Conservation (phyloP, 768 basidiomycete genomes). For the Serendipita indica region DNA sequence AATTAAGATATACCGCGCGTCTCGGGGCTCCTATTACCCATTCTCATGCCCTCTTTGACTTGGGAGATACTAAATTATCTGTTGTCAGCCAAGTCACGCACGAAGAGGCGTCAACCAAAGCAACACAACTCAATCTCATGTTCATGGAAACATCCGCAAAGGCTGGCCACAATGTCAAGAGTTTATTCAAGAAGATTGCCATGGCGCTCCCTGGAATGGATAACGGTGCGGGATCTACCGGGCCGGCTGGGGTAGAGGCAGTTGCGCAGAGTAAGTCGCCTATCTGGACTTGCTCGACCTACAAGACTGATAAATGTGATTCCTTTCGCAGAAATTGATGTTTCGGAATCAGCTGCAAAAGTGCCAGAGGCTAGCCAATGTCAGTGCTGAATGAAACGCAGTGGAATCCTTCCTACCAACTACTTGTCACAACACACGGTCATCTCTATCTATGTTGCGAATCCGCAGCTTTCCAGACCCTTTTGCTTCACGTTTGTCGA, state of each 20-base stretch:
- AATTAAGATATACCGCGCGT: too few relatives aligned
- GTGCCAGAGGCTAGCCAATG: slow-evolving; percentile 2
- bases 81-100: slow-evolving; percentile 98
- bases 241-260: neutral
- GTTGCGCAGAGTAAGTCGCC: slow-evolving; percentile 21
- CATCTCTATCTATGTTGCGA: too few relatives aligned
- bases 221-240: slow-evolving; percentile 35
- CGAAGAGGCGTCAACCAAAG: slow-evolving; percentile 87
- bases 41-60: neutral
- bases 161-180: slow-evolving; percentile 98
- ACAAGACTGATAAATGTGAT: neutral
- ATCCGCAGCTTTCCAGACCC: too few relatives aligned
- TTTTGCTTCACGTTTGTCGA: too few relatives aligned
- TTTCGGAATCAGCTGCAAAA: neutral
- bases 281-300: neutral
- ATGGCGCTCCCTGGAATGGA: slow-evolving; percentile 96
- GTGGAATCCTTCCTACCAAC: too few relatives aligned
- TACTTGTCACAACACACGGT: too few relatives aligned
- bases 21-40: too few relatives aligned
- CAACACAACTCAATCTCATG: slow-evolving; percentile 85
- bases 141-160: slow-evolving; percentile 99
- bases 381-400: neutral
- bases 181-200: slow-evolving; percentile 97
- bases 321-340: slow-evolving; percentile 7
- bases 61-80: neutral